phyloP scores from a whole-genome alignment of 257 asterid species.

The Rauvolfia tetraphylla region DNA sequence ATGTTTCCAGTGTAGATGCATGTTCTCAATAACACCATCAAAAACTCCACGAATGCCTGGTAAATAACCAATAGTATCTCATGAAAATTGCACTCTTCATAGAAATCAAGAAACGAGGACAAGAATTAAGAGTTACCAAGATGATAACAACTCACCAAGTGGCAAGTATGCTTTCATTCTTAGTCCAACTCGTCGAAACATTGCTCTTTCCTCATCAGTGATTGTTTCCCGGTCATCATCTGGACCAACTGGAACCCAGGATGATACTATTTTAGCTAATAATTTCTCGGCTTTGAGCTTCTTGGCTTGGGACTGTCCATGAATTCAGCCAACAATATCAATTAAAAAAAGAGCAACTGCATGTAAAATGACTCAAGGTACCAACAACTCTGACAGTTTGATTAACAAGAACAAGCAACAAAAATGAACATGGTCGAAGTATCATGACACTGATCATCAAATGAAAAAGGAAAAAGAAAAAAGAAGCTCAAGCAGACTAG shows the following conservation, averaged over 20 bases:
- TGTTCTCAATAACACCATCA: constrained; percentile 98
- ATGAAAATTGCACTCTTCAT: constrained; percentile 4
- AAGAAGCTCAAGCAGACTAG: not conserved
- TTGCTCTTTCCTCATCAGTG: constrained; percentile 90
- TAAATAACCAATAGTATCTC: constrained; percentile 20
- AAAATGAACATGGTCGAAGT: not conserved
- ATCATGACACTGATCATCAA: not conserved
- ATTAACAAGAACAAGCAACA: not conserved
- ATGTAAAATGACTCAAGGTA: not conserved
- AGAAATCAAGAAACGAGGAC: not conserved
- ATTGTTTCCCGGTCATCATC: constrained; percentile 95
- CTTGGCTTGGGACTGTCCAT: constrained; percentile 79
- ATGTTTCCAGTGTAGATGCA: constrained; percentile 99
- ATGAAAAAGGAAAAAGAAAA: too few relatives aligned
- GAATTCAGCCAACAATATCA: constrained; percentile 17
- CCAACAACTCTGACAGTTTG: not conserved
- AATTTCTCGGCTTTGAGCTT: constrained; percentile 87
- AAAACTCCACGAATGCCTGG: constrained; percentile 95
- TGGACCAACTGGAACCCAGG: constrained; percentile 89
- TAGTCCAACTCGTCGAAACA: constrained; percentile 84
- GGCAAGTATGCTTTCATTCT: constrained; percentile 94
- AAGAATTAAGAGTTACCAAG: constrained; percentile 3
- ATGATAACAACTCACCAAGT: constrained; percentile 61
- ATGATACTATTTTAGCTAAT: constrained; percentile 73
- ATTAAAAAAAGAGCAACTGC: not conserved